Percentiles rank a stretch among this genome's conserved stretches.
Conservation (phyloP, 2,329 filamentous ascomycete species). For the Neopestalotiopsis rosae region DNA sequence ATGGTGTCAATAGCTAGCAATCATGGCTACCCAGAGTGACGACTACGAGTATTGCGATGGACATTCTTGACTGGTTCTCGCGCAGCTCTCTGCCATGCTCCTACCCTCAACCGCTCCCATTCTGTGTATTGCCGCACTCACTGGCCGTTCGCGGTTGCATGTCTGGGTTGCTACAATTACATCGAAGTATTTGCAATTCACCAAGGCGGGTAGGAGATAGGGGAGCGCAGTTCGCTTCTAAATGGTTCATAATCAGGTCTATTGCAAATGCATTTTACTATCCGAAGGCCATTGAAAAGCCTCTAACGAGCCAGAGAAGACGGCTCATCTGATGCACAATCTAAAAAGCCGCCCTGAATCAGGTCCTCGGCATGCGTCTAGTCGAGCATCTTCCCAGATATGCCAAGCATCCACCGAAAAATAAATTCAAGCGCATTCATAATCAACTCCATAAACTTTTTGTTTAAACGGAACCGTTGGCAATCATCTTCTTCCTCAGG, state of each 20-base stretch:
- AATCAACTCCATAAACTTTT: slow-evolving; percentile 8
- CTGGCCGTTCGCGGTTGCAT: too few species aligned
- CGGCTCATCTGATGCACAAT: slow-evolving; percentile 18
- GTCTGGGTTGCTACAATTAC: too few species aligned
- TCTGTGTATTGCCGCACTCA: too few species aligned
- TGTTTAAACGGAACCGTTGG: slow-evolving; percentile 81
- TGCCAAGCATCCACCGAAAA: slow-evolving; percentile 8
- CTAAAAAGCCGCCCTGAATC: slow-evolving; percentile 9
- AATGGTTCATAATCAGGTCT: background rate
- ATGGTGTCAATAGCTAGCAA: too few species aligned
- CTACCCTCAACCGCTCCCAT: too few species aligned
- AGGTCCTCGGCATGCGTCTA: slow-evolving; percentile 14
- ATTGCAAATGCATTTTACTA: slow-evolving; percentile 13
- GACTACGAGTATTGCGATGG: too few species aligned
- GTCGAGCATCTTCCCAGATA: slow-evolving; percentile 5
- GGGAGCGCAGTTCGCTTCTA: too few species aligned
- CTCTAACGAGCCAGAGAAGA: background rate
- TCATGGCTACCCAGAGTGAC: too few species aligned
- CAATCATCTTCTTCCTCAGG: slow-evolving; percentile 98
- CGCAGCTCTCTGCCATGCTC: too few species aligned
- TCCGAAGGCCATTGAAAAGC: background rate
- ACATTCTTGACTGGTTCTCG: too few species aligned
- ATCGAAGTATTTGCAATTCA: too few species aligned
- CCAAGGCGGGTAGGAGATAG: too few species aligned
- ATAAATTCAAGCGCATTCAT: slow-evolving; percentile 11